A percentile compares a stretch with the other conserved stretches of the same genome.
Conservation (phyloP, 1,284 basidiomycete species). For the Lentinula novae-zelandiae region DNA sequence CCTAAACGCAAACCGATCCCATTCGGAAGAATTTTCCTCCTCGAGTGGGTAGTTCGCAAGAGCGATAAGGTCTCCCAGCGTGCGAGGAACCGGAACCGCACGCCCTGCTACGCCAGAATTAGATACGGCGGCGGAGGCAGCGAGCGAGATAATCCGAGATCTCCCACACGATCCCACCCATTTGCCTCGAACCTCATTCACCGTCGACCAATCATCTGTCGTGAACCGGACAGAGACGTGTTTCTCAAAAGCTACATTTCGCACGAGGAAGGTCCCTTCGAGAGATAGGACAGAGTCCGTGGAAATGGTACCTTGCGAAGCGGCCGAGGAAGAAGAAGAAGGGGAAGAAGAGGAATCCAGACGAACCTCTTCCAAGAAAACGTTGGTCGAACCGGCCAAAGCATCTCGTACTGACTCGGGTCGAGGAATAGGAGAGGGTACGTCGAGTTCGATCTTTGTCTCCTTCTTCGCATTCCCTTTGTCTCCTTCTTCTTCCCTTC, state of each 20-base stretch:
- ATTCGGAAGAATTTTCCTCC: constrained; percentile 19
- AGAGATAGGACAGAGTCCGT: constrained; percentile 8
- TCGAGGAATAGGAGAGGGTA: background rate
- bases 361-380: constrained; percentile 1
- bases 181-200: constrained; percentile 77
- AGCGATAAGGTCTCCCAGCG: constrained; percentile 30
- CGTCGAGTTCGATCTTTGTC: background rate
- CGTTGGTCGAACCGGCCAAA: background rate
- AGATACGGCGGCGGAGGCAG: constrained; percentile 10
- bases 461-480: background rate
- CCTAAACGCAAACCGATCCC: constrained; percentile 58
- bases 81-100: constrained; percentile 23
- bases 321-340: background rate
- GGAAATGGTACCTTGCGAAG: background rate
- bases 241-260: constrained; percentile 88
- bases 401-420: constrained; percentile 2
- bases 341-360: background rate
- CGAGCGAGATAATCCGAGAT: constrained; percentile 22
- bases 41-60: background rate
- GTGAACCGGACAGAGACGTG: constrained; percentile 87
- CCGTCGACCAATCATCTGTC: constrained; percentile 91
- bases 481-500: background rate
- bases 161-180: constrained; percentile 49
- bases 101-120: constrained; percentile 24
- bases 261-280: constrained; percentile 71